Evolutionary conservation across 2,329 filamentous ascomycete species (phyloP).

Genomic region (Cladophialophora bantiana): DNA sequence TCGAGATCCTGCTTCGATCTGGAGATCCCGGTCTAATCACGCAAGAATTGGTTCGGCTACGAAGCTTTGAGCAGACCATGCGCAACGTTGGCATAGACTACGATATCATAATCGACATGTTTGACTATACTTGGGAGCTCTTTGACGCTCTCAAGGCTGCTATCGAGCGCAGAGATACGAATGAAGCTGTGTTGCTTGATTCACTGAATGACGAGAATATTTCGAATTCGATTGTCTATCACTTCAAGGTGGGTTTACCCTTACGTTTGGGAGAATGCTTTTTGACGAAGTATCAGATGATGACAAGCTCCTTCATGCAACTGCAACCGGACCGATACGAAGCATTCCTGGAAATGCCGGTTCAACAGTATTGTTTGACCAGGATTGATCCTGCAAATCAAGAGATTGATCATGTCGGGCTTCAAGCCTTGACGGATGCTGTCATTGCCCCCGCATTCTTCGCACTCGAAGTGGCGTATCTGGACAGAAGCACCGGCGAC

Average conservation of each 20-base stretch:
- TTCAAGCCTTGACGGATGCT: constrained; percentile 77
- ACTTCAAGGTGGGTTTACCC: constrained; percentile 65
- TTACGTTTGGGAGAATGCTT: constrained; percentile 30
- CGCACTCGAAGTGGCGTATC: constrained; percentile 85
- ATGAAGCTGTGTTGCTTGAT: constrained; percentile 64
- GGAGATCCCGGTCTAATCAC: constrained; percentile 70
- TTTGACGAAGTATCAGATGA: constrained; percentile 62
- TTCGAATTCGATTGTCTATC: constrained; percentile 82
- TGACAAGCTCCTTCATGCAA: constrained; percentile 86
- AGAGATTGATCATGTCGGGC: constrained; percentile 90
- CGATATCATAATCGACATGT: constrained; percentile 81
- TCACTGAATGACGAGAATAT: constrained; percentile 75
- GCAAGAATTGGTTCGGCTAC: constrained; percentile 75
- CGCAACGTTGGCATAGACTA: constrained; percentile 71
- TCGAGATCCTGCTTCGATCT: constrained; percentile 78
- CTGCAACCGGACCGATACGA: constrained; percentile 72
- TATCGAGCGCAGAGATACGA: constrained; percentile 64
- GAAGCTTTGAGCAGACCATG: constrained; percentile 73
- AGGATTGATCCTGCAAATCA: constrained; percentile 76
- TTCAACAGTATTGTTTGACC: constrained; percentile 73
- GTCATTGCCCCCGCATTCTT: constrained; percentile 81
- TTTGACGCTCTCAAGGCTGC: constrained; percentile 68
- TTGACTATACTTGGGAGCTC: constrained; percentile 74
- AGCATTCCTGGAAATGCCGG: constrained; percentile 70
- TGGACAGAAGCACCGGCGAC: constrained; percentile 81